Conservation (phyloP, 768 basidiomycete genomes). For the Agaricus blazei region DNA sequence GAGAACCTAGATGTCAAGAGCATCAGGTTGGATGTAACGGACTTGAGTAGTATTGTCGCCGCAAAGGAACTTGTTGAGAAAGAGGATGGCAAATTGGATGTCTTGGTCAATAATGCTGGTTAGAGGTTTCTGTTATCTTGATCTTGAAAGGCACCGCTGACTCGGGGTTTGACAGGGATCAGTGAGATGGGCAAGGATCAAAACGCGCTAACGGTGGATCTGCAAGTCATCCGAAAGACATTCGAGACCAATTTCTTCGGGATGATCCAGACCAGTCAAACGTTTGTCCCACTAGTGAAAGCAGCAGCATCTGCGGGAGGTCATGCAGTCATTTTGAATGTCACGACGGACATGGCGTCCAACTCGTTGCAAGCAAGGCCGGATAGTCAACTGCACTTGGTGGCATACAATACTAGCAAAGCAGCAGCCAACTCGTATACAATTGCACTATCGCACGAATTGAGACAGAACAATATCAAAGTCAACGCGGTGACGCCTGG, state of each 20-base stretch:
- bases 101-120: conserved; percentile 44
- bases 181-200: conserved; percentile 25
- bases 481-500: conserved; percentile 65
- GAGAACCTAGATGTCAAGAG: conserved; percentile 27
- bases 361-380: conserved; percentile 30
- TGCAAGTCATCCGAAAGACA: conserved; percentile 26
- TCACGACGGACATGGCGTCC: conserved; percentile 40
- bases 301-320: conserved; percentile 22
- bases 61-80: conserved; percentile 31
- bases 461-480: conserved; percentile 46
- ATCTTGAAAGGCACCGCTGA: neutral
- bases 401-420: conserved; percentile 66
- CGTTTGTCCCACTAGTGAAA: conserved; percentile 37
- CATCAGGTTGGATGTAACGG: conserved; percentile 36
- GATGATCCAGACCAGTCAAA: conserved; percentile 35
- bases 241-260: conserved; percentile 42
- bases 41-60: conserved; percentile 25
- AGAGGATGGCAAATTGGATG: conserved; percentile 36
- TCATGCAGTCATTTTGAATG: conserved; percentile 34
- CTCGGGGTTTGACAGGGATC: conserved; percentile 17
- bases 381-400: conserved; percentile 25
- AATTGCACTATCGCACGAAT: conserved; percentile 59
- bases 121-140: conserved; percentile 10
- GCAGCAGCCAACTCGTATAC: conserved; percentile 61
- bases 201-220: conserved; percentile 28